Percentiles rank a stretch among this genome's conserved stretches.
Evolutionary conservation across 148 eudicot species (phyloP).

Genomic region (Selenicereus undatus): DNA sequence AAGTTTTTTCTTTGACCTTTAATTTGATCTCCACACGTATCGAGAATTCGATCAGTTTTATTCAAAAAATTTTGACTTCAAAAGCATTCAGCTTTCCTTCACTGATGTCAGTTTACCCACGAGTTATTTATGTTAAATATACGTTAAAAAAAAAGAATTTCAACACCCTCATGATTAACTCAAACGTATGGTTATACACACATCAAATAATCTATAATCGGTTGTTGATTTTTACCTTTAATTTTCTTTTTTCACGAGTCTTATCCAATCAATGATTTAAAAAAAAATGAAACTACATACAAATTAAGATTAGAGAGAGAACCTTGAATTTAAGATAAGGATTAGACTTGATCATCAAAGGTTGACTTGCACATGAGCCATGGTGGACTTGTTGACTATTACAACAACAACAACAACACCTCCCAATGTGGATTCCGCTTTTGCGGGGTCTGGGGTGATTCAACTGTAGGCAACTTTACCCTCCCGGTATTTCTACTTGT

Average conservation of each 20-base stretch:
- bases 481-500: too few species aligned
- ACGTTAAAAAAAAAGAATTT: neutral
- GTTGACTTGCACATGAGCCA: constrained; percentile 3
- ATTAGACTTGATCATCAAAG: neutral
- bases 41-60: neutral
- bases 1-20: neutral
- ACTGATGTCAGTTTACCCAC: too few species aligned
- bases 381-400: neutral
- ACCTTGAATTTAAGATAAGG: neutral
- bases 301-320: neutral
- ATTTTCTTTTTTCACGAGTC: neutral
- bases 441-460: too few species aligned
- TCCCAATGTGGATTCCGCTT: too few species aligned
- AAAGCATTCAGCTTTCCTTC: too few species aligned
- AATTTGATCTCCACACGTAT: neutral
- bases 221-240: too few species aligned
- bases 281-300: neutral
- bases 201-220: too few species aligned
- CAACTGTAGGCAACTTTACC: too few species aligned
- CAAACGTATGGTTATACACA: too few species aligned
- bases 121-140: too few species aligned
- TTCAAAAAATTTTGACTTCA: neutral
- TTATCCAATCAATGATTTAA: neutral
- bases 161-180: too few species aligned
- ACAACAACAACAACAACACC: too few species aligned